phyloP scores from a whole-genome alignment of 2,329 filamentous ascomycete species.

The Penicillium sp. region DNA sequence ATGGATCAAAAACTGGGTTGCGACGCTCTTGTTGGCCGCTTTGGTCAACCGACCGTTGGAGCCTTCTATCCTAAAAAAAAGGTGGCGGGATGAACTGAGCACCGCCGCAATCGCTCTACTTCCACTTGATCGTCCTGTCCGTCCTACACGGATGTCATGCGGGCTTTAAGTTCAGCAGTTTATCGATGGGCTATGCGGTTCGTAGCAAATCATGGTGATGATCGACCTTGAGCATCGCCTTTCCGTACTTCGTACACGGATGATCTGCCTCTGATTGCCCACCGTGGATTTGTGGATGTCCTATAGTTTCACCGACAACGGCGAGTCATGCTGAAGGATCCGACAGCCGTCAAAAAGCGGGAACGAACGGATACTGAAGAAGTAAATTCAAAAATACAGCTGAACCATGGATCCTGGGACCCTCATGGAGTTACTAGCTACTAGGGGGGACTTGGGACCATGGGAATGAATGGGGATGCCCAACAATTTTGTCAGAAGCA shows the following conservation, averaged over 20 bases:
- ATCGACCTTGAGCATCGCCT: slow-evolving; percentile 7
- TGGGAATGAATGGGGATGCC: neutral
- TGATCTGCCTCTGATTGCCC: slow-evolving; percentile 19
- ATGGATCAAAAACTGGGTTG: slow-evolving; percentile 10
- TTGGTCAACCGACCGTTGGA: slow-evolving; percentile 18
- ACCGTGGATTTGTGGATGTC: slow-evolving; percentile 1
- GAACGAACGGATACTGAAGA: neutral
- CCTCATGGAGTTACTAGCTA: neutral
- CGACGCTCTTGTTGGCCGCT: slow-evolving; percentile 18
- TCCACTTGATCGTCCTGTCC: slow-evolving; percentile 22
- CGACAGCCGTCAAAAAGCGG: slow-evolving; percentile 8
- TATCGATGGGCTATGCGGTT: slow-evolving; percentile 33
- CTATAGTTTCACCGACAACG: slow-evolving; percentile 3
- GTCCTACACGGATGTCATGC: slow-evolving; percentile 31
- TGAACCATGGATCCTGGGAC: slow-evolving; percentile 4
- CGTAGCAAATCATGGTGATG: slow-evolving; percentile 21
- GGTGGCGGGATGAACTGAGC: slow-evolving; percentile 14
- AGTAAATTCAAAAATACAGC: neutral
- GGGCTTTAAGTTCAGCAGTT: slow-evolving; percentile 36
- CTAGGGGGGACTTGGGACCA: neutral
- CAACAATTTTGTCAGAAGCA: neutral
- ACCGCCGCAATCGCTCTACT: slow-evolving; percentile 20
- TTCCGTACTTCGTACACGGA: slow-evolving; percentile 7
- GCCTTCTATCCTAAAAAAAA: slow-evolving; percentile 2
- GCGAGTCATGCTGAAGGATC: slow-evolving; percentile 12